phyloP scores from a whole-genome alignment of 176 grass and related monocot genomes.

The Saccharum spontaneum region DNA sequence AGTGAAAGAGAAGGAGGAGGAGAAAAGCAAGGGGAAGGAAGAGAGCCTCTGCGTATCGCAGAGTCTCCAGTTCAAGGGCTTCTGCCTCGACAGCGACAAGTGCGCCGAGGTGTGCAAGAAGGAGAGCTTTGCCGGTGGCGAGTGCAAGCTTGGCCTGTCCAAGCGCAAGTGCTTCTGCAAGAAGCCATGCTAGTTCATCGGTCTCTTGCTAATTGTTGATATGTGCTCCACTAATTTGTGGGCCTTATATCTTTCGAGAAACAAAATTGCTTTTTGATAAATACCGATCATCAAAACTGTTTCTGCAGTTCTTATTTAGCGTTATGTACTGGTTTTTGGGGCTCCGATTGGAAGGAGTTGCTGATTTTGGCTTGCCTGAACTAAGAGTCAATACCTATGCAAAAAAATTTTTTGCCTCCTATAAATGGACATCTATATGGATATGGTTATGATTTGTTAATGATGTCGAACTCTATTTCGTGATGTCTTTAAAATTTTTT shows the following conservation, averaged over 20 bases:
- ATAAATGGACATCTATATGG: too few species aligned
- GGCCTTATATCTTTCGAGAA: background rate
- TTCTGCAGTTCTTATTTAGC: background rate
- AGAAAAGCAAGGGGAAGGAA: background rate
- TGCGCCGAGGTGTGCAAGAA: background rate
- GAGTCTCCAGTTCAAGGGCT: constrained; percentile 1
- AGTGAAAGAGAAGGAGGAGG: background rate
- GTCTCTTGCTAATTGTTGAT: background rate
- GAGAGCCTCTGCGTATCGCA: background rate
- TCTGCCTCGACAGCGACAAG: background rate
- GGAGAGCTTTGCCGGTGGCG: background rate
- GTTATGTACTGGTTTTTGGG: background rate
- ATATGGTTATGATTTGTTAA: too few species aligned
- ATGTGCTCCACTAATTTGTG: background rate
- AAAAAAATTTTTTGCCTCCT: too few species aligned
- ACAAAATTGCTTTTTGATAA: too few species aligned
- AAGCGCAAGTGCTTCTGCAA: background rate
- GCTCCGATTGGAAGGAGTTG: background rate
- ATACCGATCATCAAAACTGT: too few species aligned
- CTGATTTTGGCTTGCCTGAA: too few species aligned
- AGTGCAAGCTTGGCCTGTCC: background rate
- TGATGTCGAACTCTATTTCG: too few species aligned
- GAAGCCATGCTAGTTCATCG: background rate
- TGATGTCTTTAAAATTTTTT: too few species aligned
- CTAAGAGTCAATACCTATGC: too few species aligned